A percentile compares a stretch with the other conserved stretches of the same genome.
Evolutionary conservation across 441 rosid species (phyloP).

Genomic region (Macaranga tanarius): DNA sequence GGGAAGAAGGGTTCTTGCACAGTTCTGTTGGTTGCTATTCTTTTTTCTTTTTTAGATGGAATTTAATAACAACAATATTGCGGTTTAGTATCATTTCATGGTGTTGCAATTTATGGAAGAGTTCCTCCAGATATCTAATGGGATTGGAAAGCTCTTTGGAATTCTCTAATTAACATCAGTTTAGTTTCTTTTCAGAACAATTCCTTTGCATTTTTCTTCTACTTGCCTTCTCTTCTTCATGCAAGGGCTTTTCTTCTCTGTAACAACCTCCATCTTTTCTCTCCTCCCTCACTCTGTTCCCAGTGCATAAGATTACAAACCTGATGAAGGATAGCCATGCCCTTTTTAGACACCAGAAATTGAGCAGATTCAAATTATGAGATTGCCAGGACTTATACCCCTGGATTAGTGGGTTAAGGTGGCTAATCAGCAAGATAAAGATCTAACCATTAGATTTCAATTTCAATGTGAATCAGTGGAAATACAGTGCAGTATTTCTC

Average conservation of each 20-base stretch:
- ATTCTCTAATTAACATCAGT: neutral
- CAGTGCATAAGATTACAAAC: neutral
- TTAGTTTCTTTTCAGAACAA: neutral
- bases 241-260: neutral
- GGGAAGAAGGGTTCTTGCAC: neutral
- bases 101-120: neutral
- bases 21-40: neutral
- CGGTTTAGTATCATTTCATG: neutral
- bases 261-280: neutral
- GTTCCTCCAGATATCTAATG: neutral
- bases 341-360: neutral
- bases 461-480: neutral
- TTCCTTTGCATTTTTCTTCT: neutral
- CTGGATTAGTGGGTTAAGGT: neutral
- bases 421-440: neutral
- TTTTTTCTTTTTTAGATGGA: neutral
- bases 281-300: too few relatives aligned
- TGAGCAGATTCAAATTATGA: constrained; percentile 3
- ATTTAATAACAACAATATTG: neutral
- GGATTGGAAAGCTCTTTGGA: neutral
- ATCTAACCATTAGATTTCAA: neutral
- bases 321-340: neutral
- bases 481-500: neutral
- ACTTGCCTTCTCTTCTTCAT: neutral
- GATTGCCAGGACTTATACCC: neutral